Conservation (phyloP, 139 green algal genomes). For the Micromonas pusilla region DNA sequence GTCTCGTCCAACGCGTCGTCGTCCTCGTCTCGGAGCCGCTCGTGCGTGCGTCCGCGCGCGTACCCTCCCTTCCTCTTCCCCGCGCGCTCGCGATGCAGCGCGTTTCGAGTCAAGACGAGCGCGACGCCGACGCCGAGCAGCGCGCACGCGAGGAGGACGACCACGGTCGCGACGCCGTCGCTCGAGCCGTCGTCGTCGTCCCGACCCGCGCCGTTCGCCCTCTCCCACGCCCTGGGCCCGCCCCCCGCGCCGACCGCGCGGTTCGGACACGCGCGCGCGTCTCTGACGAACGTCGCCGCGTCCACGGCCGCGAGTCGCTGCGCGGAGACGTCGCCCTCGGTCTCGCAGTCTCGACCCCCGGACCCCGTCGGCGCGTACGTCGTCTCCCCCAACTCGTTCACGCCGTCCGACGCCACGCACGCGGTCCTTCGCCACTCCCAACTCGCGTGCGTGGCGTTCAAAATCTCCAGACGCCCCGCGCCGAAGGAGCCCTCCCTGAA, state of each 20-base stretch:
- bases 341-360: background rate
- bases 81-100: too few species aligned
- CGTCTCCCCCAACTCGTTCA: background rate
- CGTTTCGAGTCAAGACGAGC: background rate
- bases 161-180: background rate
- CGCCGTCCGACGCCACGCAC: slow-evolving; percentile 3
- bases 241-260: background rate
- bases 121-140: background rate
- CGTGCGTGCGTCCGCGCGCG: too few species aligned
- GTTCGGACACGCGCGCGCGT: background rate
- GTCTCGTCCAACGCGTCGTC: too few species aligned
- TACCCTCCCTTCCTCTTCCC: too few species aligned
- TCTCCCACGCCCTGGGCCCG: too few species aligned
- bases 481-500: slow-evolving; percentile 61
- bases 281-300: background rate
- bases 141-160: background rate
- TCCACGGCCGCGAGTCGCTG: background rate
- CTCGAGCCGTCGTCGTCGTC: background rate
- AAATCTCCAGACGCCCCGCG: slow-evolving; percentile 51
- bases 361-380: background rate
- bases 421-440: slow-evolving; percentile 30
- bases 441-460: slow-evolving; percentile 53
- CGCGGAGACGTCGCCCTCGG: background rate
- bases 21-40: too few species aligned
- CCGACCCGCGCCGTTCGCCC: background rate